Evolutionary conservation across 1,139 yeast genomes (phyloP).

Genomic region (Geotrichum candidum): DNA sequence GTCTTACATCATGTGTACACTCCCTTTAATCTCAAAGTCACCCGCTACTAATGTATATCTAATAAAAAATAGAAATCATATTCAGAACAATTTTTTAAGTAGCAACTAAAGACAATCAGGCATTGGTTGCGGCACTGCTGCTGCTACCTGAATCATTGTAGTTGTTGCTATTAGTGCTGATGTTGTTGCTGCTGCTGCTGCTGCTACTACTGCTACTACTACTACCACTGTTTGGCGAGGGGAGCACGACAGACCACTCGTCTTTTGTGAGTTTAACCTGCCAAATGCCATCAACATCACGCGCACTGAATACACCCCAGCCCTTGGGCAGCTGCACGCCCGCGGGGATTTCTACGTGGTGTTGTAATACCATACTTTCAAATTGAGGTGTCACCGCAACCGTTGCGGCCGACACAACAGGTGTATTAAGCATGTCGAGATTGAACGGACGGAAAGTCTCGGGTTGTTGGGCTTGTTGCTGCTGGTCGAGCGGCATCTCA

Average conservation of each 20-base stretch:
- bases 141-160: no score
- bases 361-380: constrained; percentile 5
- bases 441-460: not conserved
- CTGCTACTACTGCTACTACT: not conserved
- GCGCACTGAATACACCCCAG: constrained; percentile 13
- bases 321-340: constrained; percentile 12
- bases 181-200: not conserved
- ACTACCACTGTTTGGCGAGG: not conserved
- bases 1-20: not conserved
- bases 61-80: not conserved
- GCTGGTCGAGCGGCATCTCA: not conserved
- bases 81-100: not conserved
- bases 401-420: not conserved
- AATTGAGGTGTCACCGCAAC: not conserved
- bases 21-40: not conserved
- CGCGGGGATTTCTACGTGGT: constrained; percentile 7
- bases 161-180: not conserved
- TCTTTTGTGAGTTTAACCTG: constrained; percentile 16
- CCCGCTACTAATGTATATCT: not conserved
- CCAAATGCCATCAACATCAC: constrained; percentile 12
- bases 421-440: not conserved
- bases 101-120: not conserved
- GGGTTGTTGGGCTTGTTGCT: not conserved
- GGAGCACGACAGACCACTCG: constrained; percentile 20
- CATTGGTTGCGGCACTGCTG: not conserved